Conservation (phyloP, 495 filamentous ascomycete species). For the Elasticomyces elasticus region DNA sequence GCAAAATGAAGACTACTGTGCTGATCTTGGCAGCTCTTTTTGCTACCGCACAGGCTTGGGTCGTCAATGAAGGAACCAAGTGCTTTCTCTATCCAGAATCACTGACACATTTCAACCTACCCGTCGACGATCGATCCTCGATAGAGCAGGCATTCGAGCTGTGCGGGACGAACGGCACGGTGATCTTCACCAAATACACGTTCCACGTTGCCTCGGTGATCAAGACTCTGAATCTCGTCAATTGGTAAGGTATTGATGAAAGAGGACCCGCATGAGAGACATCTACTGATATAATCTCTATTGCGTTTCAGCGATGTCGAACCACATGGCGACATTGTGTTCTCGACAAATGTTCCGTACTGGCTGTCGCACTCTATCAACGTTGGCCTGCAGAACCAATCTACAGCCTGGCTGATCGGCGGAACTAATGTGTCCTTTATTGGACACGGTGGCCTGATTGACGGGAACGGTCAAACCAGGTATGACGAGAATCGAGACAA, state of each 20-base stretch:
- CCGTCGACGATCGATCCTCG: slow-evolving; percentile 10
- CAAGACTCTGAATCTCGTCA: slow-evolving; percentile 38
- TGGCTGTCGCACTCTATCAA: slow-evolving; percentile 37
- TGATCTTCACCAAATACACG: slow-evolving; percentile 32
- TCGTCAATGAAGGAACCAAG: slow-evolving; percentile 12
- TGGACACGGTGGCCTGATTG: slow-evolving; percentile 34
- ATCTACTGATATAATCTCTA: too few relatives aligned
- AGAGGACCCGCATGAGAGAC: too few relatives aligned
- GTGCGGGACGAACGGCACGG: slow-evolving; percentile 33
- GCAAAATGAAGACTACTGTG: not conserved
- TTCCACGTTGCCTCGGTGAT: slow-evolving; percentile 6
- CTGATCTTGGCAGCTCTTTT: too few relatives aligned
- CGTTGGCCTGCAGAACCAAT: slow-evolving; percentile 41
- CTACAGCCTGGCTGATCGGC: slow-evolving; percentile 39
- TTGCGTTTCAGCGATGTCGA: slow-evolving; percentile 34
- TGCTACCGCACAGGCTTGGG: too few relatives aligned
- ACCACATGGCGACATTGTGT: slow-evolving; percentile 30
- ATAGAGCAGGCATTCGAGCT: slow-evolving; percentile 31
- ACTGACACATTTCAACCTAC: slow-evolving; percentile 4
- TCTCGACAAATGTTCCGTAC: slow-evolving; percentile 37
- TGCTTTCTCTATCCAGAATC: slow-evolving; percentile 16
- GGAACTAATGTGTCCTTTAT: slow-evolving; percentile 34
- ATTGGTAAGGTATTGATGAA: too few relatives aligned
- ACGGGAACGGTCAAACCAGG: slow-evolving; percentile 38
- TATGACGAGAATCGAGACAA: slow-evolving; percentile 18